phyloP scores from a whole-genome alignment of 345 rosid genomes.

The Gossypium mustelinum region DNA sequence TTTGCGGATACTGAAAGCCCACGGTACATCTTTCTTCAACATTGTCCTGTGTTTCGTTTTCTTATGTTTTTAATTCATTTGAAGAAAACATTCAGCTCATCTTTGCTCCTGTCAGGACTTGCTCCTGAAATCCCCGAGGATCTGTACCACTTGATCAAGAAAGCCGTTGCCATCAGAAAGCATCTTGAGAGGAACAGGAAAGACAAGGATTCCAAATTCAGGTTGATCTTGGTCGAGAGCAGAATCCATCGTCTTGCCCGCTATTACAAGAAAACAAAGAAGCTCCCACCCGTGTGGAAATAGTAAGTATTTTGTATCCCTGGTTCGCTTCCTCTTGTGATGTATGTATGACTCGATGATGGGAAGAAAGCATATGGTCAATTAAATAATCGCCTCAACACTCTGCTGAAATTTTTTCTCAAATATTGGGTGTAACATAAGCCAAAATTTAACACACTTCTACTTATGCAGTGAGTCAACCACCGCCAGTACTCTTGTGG shows the following conservation, averaged over 20 bases:
- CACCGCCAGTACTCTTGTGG: slow-evolving; percentile 67
- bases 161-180: slow-evolving; percentile 86
- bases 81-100: neutral
- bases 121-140: slow-evolving; percentile 94
- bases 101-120: slow-evolving; percentile 38
- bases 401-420: too few relatives aligned
- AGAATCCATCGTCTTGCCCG: slow-evolving; percentile 94
- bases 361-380: too few relatives aligned
- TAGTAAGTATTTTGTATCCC: slow-evolving; percentile 42
- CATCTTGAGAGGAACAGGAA: slow-evolving; percentile 96
- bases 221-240: slow-evolving; percentile 92
- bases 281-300: slow-evolving; percentile 95
- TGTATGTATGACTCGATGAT: neutral
- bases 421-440: neutral
- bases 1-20: slow-evolving; percentile 57
- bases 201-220: slow-evolving; percentile 89
- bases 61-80: neutral
- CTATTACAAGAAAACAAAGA: slow-evolving; percentile 93
- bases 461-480: slow-evolving; percentile 50
- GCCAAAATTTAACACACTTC: neutral
- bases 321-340: neutral
- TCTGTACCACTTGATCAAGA: slow-evolving; percentile 83
- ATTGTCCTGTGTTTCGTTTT: neutral
- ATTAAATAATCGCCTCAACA: too few relatives aligned
- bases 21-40: slow-evolving; percentile 22